phyloP scores from a whole-genome alignment of 176 grass and related monocot species.

The Oryza nivara region DNA sequence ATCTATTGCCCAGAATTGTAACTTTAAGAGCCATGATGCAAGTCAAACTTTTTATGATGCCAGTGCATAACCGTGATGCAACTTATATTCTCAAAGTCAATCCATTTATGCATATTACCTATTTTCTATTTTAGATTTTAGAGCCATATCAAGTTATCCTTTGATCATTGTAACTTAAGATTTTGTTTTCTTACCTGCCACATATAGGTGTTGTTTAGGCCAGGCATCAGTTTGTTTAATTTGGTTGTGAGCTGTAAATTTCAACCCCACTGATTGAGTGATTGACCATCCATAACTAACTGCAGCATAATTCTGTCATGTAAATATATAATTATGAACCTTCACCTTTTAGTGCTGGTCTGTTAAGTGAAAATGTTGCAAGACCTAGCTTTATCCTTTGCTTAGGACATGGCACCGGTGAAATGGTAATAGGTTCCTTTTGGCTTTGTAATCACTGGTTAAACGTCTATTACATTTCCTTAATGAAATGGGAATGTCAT shows the following conservation, averaged over 20 bases:
- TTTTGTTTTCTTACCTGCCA: neutral
- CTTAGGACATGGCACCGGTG: too few species aligned
- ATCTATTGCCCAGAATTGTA: neutral
- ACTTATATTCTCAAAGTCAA: neutral
- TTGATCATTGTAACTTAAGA: neutral
- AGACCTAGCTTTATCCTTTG: too few species aligned
- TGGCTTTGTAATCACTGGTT: too few species aligned
- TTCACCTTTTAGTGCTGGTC: neutral
- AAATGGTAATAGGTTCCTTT: too few species aligned
- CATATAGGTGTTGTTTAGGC: neutral
- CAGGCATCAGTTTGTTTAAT: neutral
- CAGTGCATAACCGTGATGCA: neutral
- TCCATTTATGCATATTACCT: neutral
- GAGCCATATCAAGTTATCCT: neutral
- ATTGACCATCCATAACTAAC: neutral
- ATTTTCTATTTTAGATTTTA: neutral
- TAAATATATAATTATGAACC: neutral
- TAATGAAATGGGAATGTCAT: too few species aligned
- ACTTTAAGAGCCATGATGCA: neutral
- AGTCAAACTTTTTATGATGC: neutral
- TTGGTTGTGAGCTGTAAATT: neutral
- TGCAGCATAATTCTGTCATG: neutral
- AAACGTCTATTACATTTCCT: too few species aligned
- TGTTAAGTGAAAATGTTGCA: too few species aligned
- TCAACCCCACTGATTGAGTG: neutral